Percentiles rank a stretch among this genome's conserved stretches.
These are phyloP conservation scores for Saussurea involucrata DNA, from an alignment of 129 eudicot genomes.

Conservation along the genomic window DNA sequence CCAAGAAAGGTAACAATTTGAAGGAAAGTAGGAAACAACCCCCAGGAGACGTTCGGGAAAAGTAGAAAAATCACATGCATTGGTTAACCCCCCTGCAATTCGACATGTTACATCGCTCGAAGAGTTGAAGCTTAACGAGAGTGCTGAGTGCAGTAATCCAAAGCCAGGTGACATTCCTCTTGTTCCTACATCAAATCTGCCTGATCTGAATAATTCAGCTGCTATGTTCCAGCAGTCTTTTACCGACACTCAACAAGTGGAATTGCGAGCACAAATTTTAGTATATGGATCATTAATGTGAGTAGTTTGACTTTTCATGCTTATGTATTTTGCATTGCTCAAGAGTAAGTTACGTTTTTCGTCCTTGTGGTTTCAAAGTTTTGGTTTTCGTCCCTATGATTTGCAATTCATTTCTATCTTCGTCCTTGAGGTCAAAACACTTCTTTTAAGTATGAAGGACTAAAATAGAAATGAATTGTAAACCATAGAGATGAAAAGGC, in stretches of 20 bases:
- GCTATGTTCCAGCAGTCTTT: conserved; percentile 62
- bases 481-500: too few species aligned
- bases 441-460: too few species aligned
- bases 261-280: conserved; percentile 89
- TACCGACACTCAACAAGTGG: conserved; percentile 86
- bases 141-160: conserved; percentile 27
- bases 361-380: too few species aligned
- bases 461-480: too few species aligned
- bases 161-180: conserved; percentile 34
- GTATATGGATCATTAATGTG: conserved; percentile 94
- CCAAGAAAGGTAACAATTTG: conserved; percentile 41
- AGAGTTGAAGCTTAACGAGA: conserved; percentile 21
- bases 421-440: too few species aligned
- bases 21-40: conserved; percentile 46
- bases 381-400: too few species aligned
- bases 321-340: conserved; percentile 2
- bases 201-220: conserved; percentile 58
- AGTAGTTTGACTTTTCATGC: conserved; percentile 28
- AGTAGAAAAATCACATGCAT: conserved; percentile 27
- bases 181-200: conserved; percentile 44
- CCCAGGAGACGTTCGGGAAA: conserved; percentile 26
- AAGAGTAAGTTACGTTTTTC: too few species aligned
- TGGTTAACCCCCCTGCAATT: conserved; percentile 26
- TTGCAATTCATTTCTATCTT: too few species aligned
- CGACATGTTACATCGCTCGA: conserved; percentile 31